Evolutionary conservation across 345 rosid species (phyloP).

Genomic region (Hevea brasiliensis): DNA sequence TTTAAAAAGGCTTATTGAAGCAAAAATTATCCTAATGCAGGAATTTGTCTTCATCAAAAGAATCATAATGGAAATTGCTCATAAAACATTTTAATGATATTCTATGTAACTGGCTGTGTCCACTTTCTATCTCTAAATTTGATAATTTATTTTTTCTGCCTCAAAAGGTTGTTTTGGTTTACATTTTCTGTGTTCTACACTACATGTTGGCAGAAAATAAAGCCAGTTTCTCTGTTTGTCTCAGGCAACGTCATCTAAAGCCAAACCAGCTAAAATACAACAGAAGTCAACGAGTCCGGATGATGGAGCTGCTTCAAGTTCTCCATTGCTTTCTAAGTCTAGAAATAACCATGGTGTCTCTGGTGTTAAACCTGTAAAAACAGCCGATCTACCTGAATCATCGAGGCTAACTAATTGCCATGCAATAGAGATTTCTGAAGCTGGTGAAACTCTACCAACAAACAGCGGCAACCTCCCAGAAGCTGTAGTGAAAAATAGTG

Average conservation of each 20-base stretch:
- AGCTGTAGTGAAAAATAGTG: conserved; percentile 17
- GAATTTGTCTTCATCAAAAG: background rate
- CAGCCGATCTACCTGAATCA: conserved; percentile 12
- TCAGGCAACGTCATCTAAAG: conserved; percentile 33
- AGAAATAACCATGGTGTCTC: conserved; percentile 21
- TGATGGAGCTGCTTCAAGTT: conserved; percentile 20
- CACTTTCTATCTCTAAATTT: background rate
- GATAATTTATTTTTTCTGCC: background rate
- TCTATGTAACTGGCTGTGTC: background rate
- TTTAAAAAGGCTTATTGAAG: background rate
- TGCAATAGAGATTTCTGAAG: conserved; percentile 24
- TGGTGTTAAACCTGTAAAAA: conserved; percentile 10
- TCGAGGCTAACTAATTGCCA: conserved; percentile 14
- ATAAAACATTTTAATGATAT: too few relatives aligned
- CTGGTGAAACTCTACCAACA: conserved; percentile 16
- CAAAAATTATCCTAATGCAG: background rate
- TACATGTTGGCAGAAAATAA: background rate
- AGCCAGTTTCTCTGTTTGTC: background rate
- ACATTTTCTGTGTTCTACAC: background rate
- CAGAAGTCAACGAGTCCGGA: conserved; percentile 30
- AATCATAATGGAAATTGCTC: background rate
- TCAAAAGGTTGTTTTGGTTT: background rate
- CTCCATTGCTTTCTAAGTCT: conserved; percentile 29
- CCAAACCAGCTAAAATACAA: conserved; percentile 24
- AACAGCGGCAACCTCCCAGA: conserved; percentile 11